A percentile compares a stretch with the other conserved stretches of the same genome.
These are phyloP conservation scores for Kwoniella newhampshirensis DNA, from an alignment of 768 basidiomycete species.

Conservation along the genomic window DNA sequence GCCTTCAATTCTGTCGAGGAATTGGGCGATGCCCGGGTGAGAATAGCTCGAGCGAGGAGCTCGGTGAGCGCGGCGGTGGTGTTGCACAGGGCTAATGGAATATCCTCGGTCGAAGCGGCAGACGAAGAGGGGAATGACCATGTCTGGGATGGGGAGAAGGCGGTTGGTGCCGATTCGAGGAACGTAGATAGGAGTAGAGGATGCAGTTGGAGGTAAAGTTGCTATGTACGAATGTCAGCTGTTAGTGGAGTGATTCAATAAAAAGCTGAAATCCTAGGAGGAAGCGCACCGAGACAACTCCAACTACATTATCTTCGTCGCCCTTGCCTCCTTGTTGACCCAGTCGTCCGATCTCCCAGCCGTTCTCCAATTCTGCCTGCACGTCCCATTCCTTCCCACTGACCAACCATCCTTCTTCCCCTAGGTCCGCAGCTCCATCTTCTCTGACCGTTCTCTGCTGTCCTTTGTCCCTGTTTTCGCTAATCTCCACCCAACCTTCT, in stretches of 20 bases:
- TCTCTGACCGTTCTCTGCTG: constrained; percentile 10
- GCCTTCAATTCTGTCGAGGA: constrained; percentile 12
- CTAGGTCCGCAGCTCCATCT: constrained; percentile 11
- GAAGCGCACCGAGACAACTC: constrained; percentile 36
- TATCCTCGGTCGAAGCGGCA: constrained; percentile 25
- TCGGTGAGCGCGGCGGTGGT: constrained; percentile 38
- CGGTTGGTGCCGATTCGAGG: constrained; percentile 79
- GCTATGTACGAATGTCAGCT: constrained; percentile 25
- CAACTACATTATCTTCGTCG: constrained; percentile 21
- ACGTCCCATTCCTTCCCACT: constrained; percentile 9
- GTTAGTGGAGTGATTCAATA: background rate
- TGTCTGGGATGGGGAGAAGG: constrained; percentile 64
- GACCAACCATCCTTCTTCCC: constrained; percentile 24
- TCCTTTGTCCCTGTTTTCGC: constrained; percentile 6
- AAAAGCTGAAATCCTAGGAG: background rate
- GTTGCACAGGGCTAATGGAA: constrained; percentile 39
- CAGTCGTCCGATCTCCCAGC: constrained; percentile 40
- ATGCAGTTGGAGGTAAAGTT: constrained; percentile 70
- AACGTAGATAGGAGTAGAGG: constrained; percentile 77
- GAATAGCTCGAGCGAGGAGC: constrained; percentile 35
- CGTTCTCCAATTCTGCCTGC: constrained; percentile 4
- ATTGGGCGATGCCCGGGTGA: constrained; percentile 6
- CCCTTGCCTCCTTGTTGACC: constrained; percentile 9
- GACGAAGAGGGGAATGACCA: constrained; percentile 1
- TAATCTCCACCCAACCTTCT: constrained; percentile 25